phyloP scores from a whole-genome alignment of 768 basidiomycete species.

The Amanita pallidorosea region DNA sequence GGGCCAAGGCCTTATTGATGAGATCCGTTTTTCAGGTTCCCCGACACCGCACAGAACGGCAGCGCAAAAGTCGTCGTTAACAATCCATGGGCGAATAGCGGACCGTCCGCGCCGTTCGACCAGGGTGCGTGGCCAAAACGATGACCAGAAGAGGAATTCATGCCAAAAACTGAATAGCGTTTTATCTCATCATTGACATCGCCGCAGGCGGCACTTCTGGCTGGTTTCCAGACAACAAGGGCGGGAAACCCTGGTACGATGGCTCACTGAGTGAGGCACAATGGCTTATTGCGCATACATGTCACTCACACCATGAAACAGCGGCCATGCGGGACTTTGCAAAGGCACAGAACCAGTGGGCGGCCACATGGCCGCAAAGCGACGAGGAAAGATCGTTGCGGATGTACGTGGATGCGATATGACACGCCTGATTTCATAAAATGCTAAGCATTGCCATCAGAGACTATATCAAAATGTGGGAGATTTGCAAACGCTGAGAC shows the following conservation, averaged over 20 bases:
- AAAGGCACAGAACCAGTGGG: slow-evolving; percentile 49
- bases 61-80: slow-evolving; percentile 39
- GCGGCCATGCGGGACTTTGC: slow-evolving; percentile 70
- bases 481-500: slow-evolving; percentile 17
- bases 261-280: slow-evolving; percentile 33
- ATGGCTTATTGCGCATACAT: background rate
- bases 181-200: slow-evolving; percentile 69
- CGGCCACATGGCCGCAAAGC: slow-evolving; percentile 54
- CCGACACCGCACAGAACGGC: slow-evolving; percentile 48
- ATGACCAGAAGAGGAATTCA: background rate
- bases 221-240: slow-evolving; percentile 78
- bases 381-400: slow-evolving; percentile 54
- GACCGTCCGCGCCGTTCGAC: slow-evolving; percentile 71
- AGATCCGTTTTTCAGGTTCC: slow-evolving; percentile 44
- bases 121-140: slow-evolving; percentile 48
- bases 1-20: background rate
- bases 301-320: slow-evolving; percentile 6
- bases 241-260: slow-evolving; percentile 72
- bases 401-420: slow-evolving; percentile 35
- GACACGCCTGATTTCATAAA: slow-evolving; percentile 6
- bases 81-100: slow-evolving; percentile 56
- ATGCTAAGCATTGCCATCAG: slow-evolving; percentile 15
- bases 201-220: slow-evolving; percentile 78
- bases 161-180: slow-evolving; percentile 31
- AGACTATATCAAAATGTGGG: slow-evolving; percentile 43